Percentiles rank a stretch among this genome's conserved stretches.
phyloP scores from a whole-genome alignment of 2,329 filamentous ascomycete species.

The Orbilia brochopaga region DNA sequence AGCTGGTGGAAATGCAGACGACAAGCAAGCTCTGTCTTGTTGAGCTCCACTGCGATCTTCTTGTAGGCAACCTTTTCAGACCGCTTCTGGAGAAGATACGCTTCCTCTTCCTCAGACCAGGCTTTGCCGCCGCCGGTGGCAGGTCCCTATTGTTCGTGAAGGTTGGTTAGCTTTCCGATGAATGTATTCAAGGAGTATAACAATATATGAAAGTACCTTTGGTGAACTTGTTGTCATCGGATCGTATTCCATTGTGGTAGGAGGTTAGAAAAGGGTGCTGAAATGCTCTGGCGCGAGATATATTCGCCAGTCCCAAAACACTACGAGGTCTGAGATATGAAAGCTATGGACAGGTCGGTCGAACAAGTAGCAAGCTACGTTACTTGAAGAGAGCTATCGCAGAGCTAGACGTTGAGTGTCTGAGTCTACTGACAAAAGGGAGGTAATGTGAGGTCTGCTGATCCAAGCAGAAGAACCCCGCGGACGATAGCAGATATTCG shows the following conservation, averaged over 20 bases:
- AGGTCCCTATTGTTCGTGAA: slow-evolving; percentile 51
- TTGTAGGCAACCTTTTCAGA: slow-evolving; percentile 90
- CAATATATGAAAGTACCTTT: slow-evolving; percentile 25
- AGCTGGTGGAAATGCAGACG: slow-evolving; percentile 87
- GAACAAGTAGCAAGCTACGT: slow-evolving; percentile 17
- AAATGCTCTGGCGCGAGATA: neutral
- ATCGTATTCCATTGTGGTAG: slow-evolving; percentile 44
- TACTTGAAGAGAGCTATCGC: slow-evolving; percentile 16
- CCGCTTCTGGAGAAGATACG: slow-evolving; percentile 81
- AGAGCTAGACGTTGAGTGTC: neutral
- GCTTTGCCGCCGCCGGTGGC: slow-evolving; percentile 73
- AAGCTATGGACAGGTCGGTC: slow-evolving; percentile 17
- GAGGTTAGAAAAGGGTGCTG: too few relatives aligned
- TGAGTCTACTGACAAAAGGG: slow-evolving; percentile 30
- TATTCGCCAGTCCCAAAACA: slow-evolving; percentile 6
- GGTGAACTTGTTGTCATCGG: slow-evolving; percentile 22
- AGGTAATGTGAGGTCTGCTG: slow-evolving; percentile 36
- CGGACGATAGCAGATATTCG: slow-evolving; percentile 34
- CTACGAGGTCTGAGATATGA: slow-evolving; percentile 7
- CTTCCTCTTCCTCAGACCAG: slow-evolving; percentile 88
- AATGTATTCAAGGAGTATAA: neutral
- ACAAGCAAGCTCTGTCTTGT: slow-evolving; percentile 87
- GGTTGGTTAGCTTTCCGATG: slow-evolving; percentile 15
- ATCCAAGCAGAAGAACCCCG: slow-evolving; percentile 29
- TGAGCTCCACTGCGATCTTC: slow-evolving; percentile 81